Evolutionary conservation across 163 green algal species (phyloP).

Genomic region (Coccomyxa subellipsoidea): DNA sequence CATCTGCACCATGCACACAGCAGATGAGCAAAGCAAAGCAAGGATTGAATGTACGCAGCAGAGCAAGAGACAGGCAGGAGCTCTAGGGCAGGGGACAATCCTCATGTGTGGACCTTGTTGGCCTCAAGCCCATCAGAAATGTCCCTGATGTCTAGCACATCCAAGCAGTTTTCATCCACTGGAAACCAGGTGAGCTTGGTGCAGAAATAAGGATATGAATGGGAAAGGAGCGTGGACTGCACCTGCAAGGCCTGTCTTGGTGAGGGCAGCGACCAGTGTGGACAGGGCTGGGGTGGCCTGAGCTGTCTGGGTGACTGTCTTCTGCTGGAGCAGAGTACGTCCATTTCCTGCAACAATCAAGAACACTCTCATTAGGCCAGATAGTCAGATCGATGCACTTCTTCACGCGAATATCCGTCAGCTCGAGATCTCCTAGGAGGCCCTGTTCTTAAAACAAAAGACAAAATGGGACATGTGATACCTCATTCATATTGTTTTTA

Average conservation of each 20-base stretch:
- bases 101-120: no score
- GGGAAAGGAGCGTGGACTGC: no score
- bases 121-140: no score
- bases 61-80: no score
- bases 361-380: not conserved
- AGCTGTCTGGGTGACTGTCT: not conserved
- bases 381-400: not conserved
- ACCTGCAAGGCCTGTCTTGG: conserved; percentile 5
- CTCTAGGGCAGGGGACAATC: no score
- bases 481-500: not conserved
- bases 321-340: not conserved
- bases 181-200: not conserved
- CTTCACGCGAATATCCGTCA: not conserved
- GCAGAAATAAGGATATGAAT: no score
- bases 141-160: no score
- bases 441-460: not conserved
- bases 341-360: not conserved
- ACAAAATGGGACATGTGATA: no score
- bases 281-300: not conserved
- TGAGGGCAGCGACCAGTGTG: conserved; percentile 1
- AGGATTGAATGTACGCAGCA: no score
- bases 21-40: not conserved
- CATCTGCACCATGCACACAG: not conserved
- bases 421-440: not conserved
- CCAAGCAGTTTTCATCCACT: no score